Conservation (phyloP, 1,284 basidiomycete species). For the Pseudozyma tsukubaensis region DNA sequence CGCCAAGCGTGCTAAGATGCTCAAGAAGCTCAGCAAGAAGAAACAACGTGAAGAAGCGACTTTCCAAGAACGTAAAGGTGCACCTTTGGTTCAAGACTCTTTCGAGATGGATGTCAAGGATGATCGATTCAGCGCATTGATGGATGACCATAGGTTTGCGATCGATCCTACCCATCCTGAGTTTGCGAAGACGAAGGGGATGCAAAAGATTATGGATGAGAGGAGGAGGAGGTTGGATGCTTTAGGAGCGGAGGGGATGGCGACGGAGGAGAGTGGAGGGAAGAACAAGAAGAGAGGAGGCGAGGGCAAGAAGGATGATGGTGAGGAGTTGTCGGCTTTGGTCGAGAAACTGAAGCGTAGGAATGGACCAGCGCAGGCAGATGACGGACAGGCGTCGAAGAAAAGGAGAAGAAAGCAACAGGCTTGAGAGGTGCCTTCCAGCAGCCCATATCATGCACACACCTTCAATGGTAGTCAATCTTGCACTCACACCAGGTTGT, state of each 20-base stretch:
- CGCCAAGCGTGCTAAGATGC: slow-evolving; percentile 65
- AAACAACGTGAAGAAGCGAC: slow-evolving; percentile 46
- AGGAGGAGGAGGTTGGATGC: slow-evolving; percentile 37
- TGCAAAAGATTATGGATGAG: slow-evolving; percentile 63
- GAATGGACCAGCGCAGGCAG: slow-evolving; percentile 5
- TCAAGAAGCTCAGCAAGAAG: slow-evolving; percentile 52
- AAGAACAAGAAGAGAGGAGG: not conserved
- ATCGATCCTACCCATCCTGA: slow-evolving; percentile 92
- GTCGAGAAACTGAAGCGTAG: slow-evolving; percentile 43
- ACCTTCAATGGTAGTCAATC: no score
- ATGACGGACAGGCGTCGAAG: slow-evolving; percentile 3
- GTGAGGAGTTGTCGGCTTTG: slow-evolving; percentile 29
- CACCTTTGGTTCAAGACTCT: slow-evolving; percentile 62
- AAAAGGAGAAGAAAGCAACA: slow-evolving; percentile 28
- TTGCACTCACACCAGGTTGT: no score
- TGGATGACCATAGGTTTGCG: slow-evolving; percentile 91
- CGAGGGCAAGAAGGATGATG: not conserved
- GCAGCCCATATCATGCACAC: no score
- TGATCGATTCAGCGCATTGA: slow-evolving; percentile 84
- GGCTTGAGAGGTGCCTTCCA: not conserved
- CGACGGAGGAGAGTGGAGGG: not conserved
- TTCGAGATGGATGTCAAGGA: slow-evolving; percentile 89
- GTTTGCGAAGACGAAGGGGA: slow-evolving; percentile 66
- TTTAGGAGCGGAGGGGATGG: no score
- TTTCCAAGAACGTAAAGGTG: slow-evolving; percentile 68